Conservation (phyloP, 2,329 filamentous ascomycete genomes). For the Colletotrichum truncatum region DNA sequence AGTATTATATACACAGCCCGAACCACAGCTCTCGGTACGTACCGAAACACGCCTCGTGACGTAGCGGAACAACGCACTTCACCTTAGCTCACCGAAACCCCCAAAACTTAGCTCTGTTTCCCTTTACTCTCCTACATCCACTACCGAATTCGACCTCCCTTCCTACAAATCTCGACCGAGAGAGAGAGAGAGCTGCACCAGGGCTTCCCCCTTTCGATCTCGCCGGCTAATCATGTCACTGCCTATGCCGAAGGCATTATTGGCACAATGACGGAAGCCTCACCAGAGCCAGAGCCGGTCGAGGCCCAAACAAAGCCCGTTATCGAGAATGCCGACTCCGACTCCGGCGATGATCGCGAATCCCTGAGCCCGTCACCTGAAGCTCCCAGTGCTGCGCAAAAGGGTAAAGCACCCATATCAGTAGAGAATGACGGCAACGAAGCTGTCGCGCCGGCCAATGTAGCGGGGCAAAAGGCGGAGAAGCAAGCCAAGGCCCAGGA, state of each 20-base stretch:
- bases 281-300: constrained; percentile 44
- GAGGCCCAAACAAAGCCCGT: constrained; percentile 32
- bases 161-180: not conserved
- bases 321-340: constrained; percentile 30
- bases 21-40: constrained; percentile 5
- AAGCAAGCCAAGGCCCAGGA: constrained; percentile 33
- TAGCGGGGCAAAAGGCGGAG: constrained; percentile 18
- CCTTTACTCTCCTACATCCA: not conserved
- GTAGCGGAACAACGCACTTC: constrained; percentile 17
- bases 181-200: too few relatives aligned
- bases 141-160: not conserved
- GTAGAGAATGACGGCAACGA: not conserved
- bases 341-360: constrained; percentile 15
- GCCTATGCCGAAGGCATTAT: constrained; percentile 27
- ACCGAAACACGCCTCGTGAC: constrained; percentile 24
- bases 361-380: constrained; percentile 6
- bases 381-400: constrained; percentile 11
- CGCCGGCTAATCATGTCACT: constrained; percentile 16
- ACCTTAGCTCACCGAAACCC: not conserved
- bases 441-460: not conserved
- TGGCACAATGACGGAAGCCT: constrained; percentile 53
- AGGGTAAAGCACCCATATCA: constrained; percentile 24
- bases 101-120: constrained; percentile 16
- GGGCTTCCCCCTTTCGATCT: not conserved
- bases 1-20: not conserved